phyloP scores from a whole-genome alignment of 2,329 filamentous ascomycete genomes.

The Colletotrichum sp. region DNA sequence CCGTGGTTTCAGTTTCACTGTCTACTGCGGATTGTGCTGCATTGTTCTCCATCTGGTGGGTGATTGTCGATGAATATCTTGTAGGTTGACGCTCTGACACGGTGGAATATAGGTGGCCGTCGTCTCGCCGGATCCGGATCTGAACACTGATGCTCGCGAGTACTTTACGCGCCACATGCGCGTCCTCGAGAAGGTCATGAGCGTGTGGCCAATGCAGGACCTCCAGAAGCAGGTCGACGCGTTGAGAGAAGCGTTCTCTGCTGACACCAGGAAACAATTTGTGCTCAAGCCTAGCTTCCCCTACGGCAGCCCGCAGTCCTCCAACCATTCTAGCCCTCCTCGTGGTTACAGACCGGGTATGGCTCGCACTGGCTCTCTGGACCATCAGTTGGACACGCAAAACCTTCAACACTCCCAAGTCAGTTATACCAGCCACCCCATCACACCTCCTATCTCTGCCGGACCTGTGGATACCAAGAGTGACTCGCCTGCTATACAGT shows the following conservation, averaged over 20 bases:
- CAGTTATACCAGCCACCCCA: constrained; percentile 73
- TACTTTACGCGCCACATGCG: constrained; percentile 96
- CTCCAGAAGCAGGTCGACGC: constrained; percentile 90
- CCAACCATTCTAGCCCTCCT: constrained; percentile 67
- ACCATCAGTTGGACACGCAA: constrained; percentile 58
- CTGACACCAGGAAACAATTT: constrained; percentile 83
- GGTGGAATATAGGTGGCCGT: constrained; percentile 74
- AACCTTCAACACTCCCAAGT: constrained; percentile 60
- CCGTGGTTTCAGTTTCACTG: constrained; percentile 90
- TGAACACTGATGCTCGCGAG: constrained; percentile 83
- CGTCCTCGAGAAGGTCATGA: constrained; percentile 84
- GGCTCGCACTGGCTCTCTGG: constrained; percentile 54
- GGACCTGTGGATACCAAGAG: constrained; percentile 76
- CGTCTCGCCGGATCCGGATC: constrained; percentile 88
- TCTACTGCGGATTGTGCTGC: constrained; percentile 91
- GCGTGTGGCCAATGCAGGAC: constrained; percentile 86
- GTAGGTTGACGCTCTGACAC: background rate
- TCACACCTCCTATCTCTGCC: constrained; percentile 81
- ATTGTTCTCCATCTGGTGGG: constrained; percentile 91
- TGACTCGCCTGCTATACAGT: constrained; percentile 76
- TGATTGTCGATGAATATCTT: constrained; percentile 25
- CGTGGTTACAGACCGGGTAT: constrained; percentile 55
- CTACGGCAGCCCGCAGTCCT: constrained; percentile 77
- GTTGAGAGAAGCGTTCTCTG: constrained; percentile 88
- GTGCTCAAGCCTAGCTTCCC: constrained; percentile 88